A percentile compares a stretch with the other conserved stretches of the same genome.
phyloP scores from a whole-genome alignment of 2,329 filamentous ascomycete genomes.

The Penicillium sclerotiorum region DNA sequence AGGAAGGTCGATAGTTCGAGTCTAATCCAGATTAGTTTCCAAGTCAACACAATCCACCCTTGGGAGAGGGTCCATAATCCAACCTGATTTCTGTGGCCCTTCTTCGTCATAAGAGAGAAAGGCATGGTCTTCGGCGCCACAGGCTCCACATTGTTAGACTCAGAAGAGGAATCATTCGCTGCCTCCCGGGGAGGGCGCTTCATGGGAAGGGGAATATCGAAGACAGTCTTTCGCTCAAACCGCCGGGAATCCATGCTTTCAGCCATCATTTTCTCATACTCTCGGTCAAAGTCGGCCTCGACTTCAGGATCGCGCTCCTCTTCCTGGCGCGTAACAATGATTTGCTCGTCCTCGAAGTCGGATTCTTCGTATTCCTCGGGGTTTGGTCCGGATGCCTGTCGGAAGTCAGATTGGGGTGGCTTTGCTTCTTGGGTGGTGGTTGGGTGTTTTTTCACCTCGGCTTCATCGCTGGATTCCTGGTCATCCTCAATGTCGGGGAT shows the following conservation, averaged over 20 bases:
- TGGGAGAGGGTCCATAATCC: constrained; percentile 16
- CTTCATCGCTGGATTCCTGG: constrained; percentile 53
- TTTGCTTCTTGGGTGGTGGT: background rate
- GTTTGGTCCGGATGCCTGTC: constrained; percentile 47
- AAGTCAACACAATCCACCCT: background rate
- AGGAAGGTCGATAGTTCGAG: constrained; percentile 80
- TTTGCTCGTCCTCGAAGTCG: constrained; percentile 79
- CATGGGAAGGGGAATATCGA: constrained; percentile 97
- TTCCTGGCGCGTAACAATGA: constrained; percentile 87
- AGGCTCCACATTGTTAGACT: constrained; percentile 27
- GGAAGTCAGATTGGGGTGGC: background rate
- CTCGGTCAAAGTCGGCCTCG: constrained; percentile 95
- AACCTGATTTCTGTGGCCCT: constrained; percentile 92
- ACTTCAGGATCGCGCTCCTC: constrained; percentile 89
- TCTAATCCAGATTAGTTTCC: constrained; percentile 55
- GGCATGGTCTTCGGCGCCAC: constrained; percentile 73
- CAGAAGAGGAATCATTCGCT: constrained; percentile 40
- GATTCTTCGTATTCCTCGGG: constrained; percentile 47
- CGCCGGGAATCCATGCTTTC: constrained; percentile 95
- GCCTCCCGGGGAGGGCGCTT: constrained; percentile 67
- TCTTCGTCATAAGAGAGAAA: constrained; percentile 93
- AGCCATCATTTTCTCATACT: constrained; percentile 97
- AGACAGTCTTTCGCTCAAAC: constrained; percentile 90
- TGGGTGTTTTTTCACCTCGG: constrained; percentile 37
- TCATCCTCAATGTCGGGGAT: constrained; percentile 60